Base-by-base conservation (phyloP, 2,329 filamentous ascomycete species). In the Lachnellula occidentalis region DNA sequence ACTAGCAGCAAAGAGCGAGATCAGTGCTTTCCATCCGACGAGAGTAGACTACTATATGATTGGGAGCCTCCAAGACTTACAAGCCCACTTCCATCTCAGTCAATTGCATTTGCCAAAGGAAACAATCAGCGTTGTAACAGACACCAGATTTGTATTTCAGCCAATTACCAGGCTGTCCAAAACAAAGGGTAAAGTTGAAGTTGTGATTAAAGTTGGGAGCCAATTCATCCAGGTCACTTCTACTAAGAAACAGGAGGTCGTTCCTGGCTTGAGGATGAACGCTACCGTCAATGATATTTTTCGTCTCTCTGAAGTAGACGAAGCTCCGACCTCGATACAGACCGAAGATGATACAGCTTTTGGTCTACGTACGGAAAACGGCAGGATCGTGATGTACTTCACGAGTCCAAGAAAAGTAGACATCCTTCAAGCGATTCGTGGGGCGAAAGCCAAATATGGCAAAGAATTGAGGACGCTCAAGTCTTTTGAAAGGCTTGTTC, bases 371-470 rank as follows among this genome's bases (percentile, higher is more conserved):
- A 83, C 83, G 2, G 85, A 88, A 61, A 85, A 82, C 58, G 85
- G 85, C 61, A 86, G 84, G 69, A 83, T 86, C 48, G 79, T 86
- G 51, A 86, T 88, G 83, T 86, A 83, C 65, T 88, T 88, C 67
- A 84, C 83, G 17, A 87, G 84, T 60, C 75, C 82, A 1, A 81
- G 80, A 65, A 86, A 85, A 66, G 66, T 73, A 6, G 84, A 87
- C 57, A 76, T 88, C 19, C 72, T 88, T 3, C 79, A 83, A 67
- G 79, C 80, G 11, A 83, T 88, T 51, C 78, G 82, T 34, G 74
- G 72, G 9, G 83, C 83, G 43, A 87, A 86, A 67, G 72, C 77
- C 7, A 87, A 85, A 62, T 77, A 85, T 58, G 79, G 80, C 52
- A 87, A 86, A 64, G 83, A 87, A 58, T 77, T 74, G 37, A 76